Conservation (phyloP, 768 basidiomycete species). For the Pholiota microspora region DNA sequence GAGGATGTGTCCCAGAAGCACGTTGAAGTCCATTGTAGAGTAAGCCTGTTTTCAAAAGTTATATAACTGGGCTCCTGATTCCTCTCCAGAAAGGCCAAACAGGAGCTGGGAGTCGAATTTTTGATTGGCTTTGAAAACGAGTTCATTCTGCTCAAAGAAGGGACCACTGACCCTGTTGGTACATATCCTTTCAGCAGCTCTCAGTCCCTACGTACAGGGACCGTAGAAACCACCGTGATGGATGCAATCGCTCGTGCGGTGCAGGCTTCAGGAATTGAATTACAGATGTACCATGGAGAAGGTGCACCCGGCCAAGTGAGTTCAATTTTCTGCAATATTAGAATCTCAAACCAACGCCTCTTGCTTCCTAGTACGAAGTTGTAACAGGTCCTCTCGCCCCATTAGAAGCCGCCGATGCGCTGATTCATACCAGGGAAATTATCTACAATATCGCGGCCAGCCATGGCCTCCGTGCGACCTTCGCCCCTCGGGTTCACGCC, state of each 20-base stretch:
- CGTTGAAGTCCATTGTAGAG: conserved; percentile 11
- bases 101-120: conserved; percentile 39
- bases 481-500: conserved; percentile 52
- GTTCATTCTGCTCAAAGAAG: conserved; percentile 59
- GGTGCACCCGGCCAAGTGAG: conserved; percentile 52
- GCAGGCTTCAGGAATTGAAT: conserved; percentile 47
- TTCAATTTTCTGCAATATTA: neutral
- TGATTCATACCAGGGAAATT: conserved; percentile 65
- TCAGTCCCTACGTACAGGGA: conserved; percentile 39
- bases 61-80: too few species aligned
- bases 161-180: conserved; percentile 46
- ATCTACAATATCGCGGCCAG: conserved; percentile 64
- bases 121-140: conserved; percentile 71
- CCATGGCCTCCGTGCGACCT: conserved; percentile 65
- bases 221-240: conserved; percentile 39
- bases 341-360: neutral
- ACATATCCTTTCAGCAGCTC: conserved; percentile 44
- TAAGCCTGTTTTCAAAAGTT: neutral
- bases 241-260: conserved; percentile 60
- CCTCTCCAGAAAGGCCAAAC: conserved; percentile 20
- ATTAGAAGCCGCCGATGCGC: conserved; percentile 62
- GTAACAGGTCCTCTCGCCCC: conserved; percentile 66
- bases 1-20: conserved; percentile 8
- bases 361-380: conserved; percentile 51
- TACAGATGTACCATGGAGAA: conserved; percentile 70